phyloP scores from a whole-genome alignment of 1,139 yeast species.

The Hemisphaericaspora xylofermentans region DNA sequence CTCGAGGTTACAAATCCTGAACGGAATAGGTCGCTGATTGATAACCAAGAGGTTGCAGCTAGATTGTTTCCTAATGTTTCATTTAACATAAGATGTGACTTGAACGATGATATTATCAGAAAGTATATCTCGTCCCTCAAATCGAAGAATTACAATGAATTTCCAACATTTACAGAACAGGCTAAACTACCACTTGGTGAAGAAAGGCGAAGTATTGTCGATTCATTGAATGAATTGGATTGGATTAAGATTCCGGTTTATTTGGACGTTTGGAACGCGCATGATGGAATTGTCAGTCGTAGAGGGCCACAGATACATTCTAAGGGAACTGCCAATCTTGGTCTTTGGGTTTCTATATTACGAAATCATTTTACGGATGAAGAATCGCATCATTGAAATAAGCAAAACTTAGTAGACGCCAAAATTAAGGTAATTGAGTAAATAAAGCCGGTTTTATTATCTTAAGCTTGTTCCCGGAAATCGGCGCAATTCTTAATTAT shows the following conservation, averaged over 20 bases:
- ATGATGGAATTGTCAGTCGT: constrained; percentile 70
- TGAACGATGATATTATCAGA: constrained; percentile 27
- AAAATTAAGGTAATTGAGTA: no score
- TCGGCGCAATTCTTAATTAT: no score
- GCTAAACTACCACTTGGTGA: constrained; percentile 40
- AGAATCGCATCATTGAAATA: background rate
- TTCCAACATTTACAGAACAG: constrained; percentile 29
- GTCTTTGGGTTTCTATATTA: constrained; percentile 50
- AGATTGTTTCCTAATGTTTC: constrained; percentile 5
- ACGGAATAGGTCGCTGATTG: background rate
- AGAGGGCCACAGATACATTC: constrained; percentile 57
- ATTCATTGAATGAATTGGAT: constrained; percentile 51
- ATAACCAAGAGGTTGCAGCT: constrained; percentile 3
- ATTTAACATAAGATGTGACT: constrained; percentile 23
- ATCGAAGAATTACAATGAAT: constrained; percentile 19
- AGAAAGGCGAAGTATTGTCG: constrained; percentile 41
- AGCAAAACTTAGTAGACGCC: no score
- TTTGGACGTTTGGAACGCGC: constrained; percentile 67
- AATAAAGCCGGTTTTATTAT: background rate
- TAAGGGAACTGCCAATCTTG: constrained; percentile 53
- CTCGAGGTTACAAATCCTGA: background rate
- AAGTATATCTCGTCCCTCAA: constrained; percentile 20
- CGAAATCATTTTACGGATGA: constrained; percentile 30
- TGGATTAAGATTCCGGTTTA: constrained; percentile 70
- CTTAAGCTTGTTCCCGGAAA: no score